Conservation (phyloP, 495 filamentous ascomycete genomes). For the Daldinia loculata region DNA sequence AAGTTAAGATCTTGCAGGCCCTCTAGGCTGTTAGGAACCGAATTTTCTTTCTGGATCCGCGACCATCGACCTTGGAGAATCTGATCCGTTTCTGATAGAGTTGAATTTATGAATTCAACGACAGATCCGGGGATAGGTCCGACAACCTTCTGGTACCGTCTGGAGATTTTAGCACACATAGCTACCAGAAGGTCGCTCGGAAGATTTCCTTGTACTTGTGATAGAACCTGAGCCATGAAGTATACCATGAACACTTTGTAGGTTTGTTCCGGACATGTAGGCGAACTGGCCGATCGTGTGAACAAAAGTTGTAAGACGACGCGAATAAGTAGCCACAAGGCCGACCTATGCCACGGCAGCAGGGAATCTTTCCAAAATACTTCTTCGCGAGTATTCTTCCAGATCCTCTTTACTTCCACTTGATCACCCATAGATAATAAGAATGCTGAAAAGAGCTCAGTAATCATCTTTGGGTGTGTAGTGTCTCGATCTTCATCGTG, state of each 20-base stretch:
- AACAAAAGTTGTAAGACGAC: constrained; percentile 59
- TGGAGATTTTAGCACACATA: constrained; percentile 62
- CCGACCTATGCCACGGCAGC: constrained; percentile 64
- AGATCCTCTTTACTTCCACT: constrained; percentile 47
- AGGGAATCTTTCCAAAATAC: constrained; percentile 57
- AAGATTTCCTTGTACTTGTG: constrained; percentile 23
- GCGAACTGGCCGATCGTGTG: constrained; percentile 1
- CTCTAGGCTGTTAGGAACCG: background rate
- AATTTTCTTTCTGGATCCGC: constrained; percentile 7
- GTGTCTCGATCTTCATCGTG: constrained; percentile 64
- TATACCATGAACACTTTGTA: constrained; percentile 69
- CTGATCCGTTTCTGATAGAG: background rate
- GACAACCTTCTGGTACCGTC: constrained; percentile 58
- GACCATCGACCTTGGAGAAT: constrained; percentile 17
- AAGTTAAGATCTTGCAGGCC: constrained; percentile 3
- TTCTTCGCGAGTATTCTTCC: constrained; percentile 70
- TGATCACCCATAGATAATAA: constrained; percentile 55
- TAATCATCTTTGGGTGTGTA: constrained; percentile 61
- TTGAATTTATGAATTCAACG: constrained; percentile 34
- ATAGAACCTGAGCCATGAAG: constrained; percentile 56
- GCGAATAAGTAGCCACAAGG: constrained; percentile 68
- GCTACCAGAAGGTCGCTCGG: constrained; percentile 49
- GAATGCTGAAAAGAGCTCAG: constrained; percentile 61
- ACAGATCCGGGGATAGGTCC: background rate
- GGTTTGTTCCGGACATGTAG: constrained; percentile 1